Evolutionary conservation across 2,329 filamentous ascomycete species (phyloP).

Genomic region (Pestalotiopsis sp.): DNA sequence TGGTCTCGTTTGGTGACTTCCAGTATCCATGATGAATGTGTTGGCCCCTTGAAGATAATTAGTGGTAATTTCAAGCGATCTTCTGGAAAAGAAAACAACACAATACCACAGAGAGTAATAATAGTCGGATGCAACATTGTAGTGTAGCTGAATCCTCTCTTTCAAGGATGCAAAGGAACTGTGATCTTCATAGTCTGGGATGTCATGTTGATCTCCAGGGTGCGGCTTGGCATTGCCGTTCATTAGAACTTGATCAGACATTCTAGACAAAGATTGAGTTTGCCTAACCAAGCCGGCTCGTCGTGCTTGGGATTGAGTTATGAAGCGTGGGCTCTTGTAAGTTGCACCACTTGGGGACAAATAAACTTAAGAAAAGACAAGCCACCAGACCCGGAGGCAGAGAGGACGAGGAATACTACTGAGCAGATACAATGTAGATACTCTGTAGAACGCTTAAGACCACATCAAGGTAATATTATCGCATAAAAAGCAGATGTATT

Average conservation of each 20-base stretch:
- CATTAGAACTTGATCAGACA: conserved; percentile 1
- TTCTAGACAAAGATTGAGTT: conserved; percentile 15
- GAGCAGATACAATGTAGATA: too few species aligned
- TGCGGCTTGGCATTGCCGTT: conserved; percentile 16
- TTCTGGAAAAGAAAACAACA: neutral
- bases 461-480: too few species aligned
- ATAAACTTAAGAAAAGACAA: too few species aligned
- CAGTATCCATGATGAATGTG: conserved; percentile 69
- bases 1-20: conserved; percentile 50
- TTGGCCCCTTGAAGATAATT: conserved; percentile 52
- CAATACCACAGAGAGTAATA: conserved; percentile 62
- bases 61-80: conserved; percentile 5
- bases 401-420: too few species aligned
- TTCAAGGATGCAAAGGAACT: conserved; percentile 44
- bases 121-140: conserved; percentile 64
- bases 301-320: neutral
- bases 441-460: too few species aligned
- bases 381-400: too few species aligned
- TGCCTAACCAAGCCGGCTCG: neutral
- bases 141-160: conserved; percentile 62
- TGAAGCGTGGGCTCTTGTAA: neutral
- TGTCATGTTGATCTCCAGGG: conserved; percentile 32
- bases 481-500: too few species aligned
- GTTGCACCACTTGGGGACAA: too few species aligned
- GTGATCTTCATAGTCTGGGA: conserved; percentile 29